Conservation (phyloP, 1,284 basidiomycete genomes). For the Ganoderma leucocontextum region DNA sequence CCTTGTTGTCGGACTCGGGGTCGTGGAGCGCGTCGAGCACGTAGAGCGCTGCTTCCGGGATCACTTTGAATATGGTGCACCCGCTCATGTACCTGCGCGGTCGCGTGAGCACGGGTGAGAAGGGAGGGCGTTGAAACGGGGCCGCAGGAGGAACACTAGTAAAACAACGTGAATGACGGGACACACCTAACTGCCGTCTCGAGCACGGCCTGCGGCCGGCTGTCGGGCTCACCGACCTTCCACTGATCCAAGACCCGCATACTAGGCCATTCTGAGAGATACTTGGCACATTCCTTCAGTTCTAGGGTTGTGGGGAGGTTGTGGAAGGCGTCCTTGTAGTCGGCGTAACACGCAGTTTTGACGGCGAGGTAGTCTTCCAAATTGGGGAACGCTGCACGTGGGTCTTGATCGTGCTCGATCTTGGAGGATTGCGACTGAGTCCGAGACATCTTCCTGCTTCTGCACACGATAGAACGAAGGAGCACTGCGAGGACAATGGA, state of each 20-base stretch:
- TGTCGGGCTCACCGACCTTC: slow-evolving; percentile 2
- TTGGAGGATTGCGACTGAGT: too few species aligned
- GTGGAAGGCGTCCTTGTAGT: slow-evolving; percentile 16
- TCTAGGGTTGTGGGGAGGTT: background rate
- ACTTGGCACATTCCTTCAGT: too few species aligned
- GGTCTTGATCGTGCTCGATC: too few species aligned
- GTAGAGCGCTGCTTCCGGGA: slow-evolving; percentile 21
- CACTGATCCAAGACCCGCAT: background rate
- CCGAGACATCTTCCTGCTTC: too few species aligned
- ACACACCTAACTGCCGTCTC: slow-evolving; percentile 23
- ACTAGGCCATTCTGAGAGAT: too few species aligned
- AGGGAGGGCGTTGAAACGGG: too few species aligned
- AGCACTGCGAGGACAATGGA: too few species aligned
- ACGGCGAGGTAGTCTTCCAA: slow-evolving; percentile 17
- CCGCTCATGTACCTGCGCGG: slow-evolving; percentile 23
- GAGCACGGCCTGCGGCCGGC: slow-evolving; percentile 11
- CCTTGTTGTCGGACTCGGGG: background rate
- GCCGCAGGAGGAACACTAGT: too few species aligned
- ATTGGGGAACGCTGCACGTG: background rate
- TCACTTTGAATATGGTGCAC: slow-evolving; percentile 15
- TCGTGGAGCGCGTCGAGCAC: slow-evolving; percentile 24
- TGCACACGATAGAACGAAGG: too few species aligned
- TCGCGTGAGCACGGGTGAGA: background rate
- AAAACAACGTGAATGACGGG: too few species aligned
- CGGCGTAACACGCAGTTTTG: slow-evolving; percentile 17